These are phyloP conservation scores for Juncus inflexus DNA, from an alignment of 176 grass and related monocot genomes.

Conservation along the genomic window DNA sequence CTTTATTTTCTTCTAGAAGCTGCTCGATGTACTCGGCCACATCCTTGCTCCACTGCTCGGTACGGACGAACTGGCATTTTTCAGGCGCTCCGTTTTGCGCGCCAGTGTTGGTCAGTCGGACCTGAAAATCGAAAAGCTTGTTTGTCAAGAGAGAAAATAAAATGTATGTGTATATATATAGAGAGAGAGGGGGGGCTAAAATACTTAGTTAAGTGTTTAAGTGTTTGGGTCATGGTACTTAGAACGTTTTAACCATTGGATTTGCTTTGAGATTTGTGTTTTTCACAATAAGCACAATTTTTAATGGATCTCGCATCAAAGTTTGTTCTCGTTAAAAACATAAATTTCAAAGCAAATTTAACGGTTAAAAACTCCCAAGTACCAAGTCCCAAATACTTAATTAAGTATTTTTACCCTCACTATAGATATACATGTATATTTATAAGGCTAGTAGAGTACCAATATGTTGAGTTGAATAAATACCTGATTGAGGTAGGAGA, in stretches of 20 bases:
- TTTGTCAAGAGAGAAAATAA: slow-evolving; percentile 13
- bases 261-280: no score
- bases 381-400: no score
- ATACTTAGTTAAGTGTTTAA: no score
- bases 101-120: slow-evolving; percentile 46
- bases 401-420: no score
- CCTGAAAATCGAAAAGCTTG: slow-evolving; percentile 41
- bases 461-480: slow-evolving; percentile 22
- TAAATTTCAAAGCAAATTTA: not conserved
- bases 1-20: slow-evolving; percentile 87
- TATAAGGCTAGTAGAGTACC: slow-evolving; percentile 20
- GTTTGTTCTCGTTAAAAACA: not conserved
- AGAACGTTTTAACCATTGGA: no score
- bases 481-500: slow-evolving; percentile 99
- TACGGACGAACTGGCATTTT: slow-evolving; percentile 51
- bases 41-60: slow-evolving; percentile 93
- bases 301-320: no score
- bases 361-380: not conserved
- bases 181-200: not conserved
- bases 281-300: no score
- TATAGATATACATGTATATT: no score
- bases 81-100: slow-evolving; percentile 58
- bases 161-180: not conserved
- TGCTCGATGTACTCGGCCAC: slow-evolving; percentile 85
- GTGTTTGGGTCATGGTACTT: no score